Evolutionary conservation across 2,329 filamentous ascomycete genomes (phyloP), one percentile per base, ranked within the genome.

Genomic region (Ophiostoma pallidulum): DNA sequence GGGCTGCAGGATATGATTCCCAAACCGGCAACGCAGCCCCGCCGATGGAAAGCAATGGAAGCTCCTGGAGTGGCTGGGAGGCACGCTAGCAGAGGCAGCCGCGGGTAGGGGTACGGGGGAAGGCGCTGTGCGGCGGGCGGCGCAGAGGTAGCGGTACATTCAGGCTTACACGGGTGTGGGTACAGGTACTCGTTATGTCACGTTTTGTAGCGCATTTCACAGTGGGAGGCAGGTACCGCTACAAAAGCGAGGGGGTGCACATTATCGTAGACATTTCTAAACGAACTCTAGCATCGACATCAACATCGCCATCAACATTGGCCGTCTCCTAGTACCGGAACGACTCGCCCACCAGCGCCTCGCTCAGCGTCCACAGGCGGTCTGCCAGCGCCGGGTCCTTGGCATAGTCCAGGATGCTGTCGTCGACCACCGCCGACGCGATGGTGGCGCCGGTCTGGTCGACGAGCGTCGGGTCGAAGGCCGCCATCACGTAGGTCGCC

Each of bases 351-450:
- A 70, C 66, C 38, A 71, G 53, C 54, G 65, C 55, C 60, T 69
- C 65, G n/a, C 64, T 69, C 37, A 69, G 26, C 32, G 59, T 59
- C 69, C 69, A 72, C 39, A 71, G 56, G 55, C 56, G 66, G 45
- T 65, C 62, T 1, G 69, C 67, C 41, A 55, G 54, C 24, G 51
- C 51, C 48, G 33, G 55, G 47, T 51, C 49, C 36, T 8, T 55
- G 50, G 45, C 51, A 29, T 42, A 55, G 45, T 40, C 43, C 29
- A 66, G 53, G 18, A 64, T 62, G 12, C 59, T 60, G 38, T 66
- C 51, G 10, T 60, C 24, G 8, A 69, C 53, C 20, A 26, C 32
- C 8, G 22, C 20, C 19, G 28, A 32, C 10, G 26, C n/a, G 33
- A 51, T 45, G 4, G 42, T 43, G 22, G 19, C 45, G 22, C 48